phyloP scores from a whole-genome alignment of 2,329 filamentous ascomycete species.

The Hymenotorrendiella dingleyae region DNA sequence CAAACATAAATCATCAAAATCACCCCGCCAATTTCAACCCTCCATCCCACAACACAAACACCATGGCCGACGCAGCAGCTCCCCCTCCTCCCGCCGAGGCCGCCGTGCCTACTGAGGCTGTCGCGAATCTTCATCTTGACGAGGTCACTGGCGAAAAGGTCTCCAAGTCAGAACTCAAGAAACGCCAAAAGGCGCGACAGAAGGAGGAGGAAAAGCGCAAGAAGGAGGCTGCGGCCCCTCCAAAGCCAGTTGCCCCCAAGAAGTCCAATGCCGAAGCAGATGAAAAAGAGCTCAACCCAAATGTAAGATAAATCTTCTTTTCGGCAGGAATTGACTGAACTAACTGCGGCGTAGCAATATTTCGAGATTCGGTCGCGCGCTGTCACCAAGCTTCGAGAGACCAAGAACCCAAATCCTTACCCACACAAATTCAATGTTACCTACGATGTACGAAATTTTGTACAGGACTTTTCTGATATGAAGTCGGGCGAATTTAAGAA shows the following conservation, averaged over 20 bases:
- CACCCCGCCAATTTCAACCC: slow-evolving; percentile 1
- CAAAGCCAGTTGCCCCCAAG: slow-evolving; percentile 54
- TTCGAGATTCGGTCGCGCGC: slow-evolving; percentile 89
- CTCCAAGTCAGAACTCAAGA: slow-evolving; percentile 89
- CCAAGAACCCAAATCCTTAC: slow-evolving; percentile 75
- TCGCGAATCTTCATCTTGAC: slow-evolving; percentile 63
- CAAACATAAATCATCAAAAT: slow-evolving; percentile 11
- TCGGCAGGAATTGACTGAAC: slow-evolving; percentile 2
- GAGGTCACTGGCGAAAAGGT: slow-evolving; percentile 85
- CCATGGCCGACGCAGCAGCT: slow-evolving; percentile 29
- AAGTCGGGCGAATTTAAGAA: slow-evolving; percentile 82
- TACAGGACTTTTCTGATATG: slow-evolving; percentile 70
- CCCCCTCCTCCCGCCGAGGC: slow-evolving; percentile 13
- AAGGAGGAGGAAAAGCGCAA: slow-evolving; percentile 83
- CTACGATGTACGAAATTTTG: slow-evolving; percentile 75
- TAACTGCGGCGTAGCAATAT: slow-evolving; percentile 59
- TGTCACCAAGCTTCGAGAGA: slow-evolving; percentile 69
- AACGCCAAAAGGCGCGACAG: slow-evolving; percentile 85
- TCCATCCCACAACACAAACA: slow-evolving; percentile 3
- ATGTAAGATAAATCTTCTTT: slow-evolving; percentile 43
- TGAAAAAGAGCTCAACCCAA: slow-evolving; percentile 70
- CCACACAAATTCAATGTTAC: slow-evolving; percentile 90
- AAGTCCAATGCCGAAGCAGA: slow-evolving; percentile 45
- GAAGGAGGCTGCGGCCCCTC: slow-evolving; percentile 66
- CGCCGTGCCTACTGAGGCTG: slow-evolving; percentile 20